These are phyloP conservation scores for Boletus bicolor DNA, from an alignment of 768 basidiomycete genomes.

Conservation along the genomic window DNA sequence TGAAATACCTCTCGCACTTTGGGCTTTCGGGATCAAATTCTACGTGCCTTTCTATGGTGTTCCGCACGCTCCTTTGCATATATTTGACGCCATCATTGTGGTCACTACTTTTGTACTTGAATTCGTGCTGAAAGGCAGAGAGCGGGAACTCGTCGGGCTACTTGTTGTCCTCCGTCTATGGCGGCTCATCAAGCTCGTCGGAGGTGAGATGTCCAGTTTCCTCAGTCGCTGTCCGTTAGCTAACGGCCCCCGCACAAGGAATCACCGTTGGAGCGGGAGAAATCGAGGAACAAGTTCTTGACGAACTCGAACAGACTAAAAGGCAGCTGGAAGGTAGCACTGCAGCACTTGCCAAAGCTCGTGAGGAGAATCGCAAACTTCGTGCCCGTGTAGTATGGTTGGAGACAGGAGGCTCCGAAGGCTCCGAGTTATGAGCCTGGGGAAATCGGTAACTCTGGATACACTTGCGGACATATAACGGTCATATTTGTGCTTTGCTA, in stretches of 20 bases:
- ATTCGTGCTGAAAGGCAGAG: slow-evolving; percentile 60
- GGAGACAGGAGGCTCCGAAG: slow-evolving; percentile 35
- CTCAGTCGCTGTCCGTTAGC: not conserved
- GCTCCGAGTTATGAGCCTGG: slow-evolving; percentile 29
- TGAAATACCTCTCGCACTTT: slow-evolving; percentile 71
- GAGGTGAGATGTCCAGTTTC: slow-evolving; percentile 35
- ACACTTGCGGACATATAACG: slow-evolving; percentile 6
- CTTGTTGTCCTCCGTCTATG: slow-evolving; percentile 75
- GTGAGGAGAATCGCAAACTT: slow-evolving; percentile 55
- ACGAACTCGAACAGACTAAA: slow-evolving; percentile 48
- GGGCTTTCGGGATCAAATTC: slow-evolving; percentile 59
- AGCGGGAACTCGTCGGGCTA: slow-evolving; percentile 66
- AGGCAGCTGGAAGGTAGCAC: slow-evolving; percentile 45
- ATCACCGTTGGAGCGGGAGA: slow-evolving; percentile 76
- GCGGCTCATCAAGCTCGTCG: slow-evolving; percentile 75
- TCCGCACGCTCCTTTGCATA: slow-evolving; percentile 59
- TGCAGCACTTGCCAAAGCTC: slow-evolving; percentile 41
- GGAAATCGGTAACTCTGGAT: slow-evolving; percentile 12
- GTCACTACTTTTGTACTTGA: slow-evolving; percentile 73
- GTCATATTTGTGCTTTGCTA: slow-evolving; percentile 11
- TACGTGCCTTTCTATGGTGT: slow-evolving; percentile 60
- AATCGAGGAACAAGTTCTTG: slow-evolving; percentile 52
- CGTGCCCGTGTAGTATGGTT: slow-evolving; percentile 36
- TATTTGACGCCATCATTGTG: slow-evolving; percentile 72
- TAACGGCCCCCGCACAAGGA: slow-evolving; percentile 39